A percentile compares a stretch with the other conserved stretches of the same genome.
phyloP scores from a whole-genome alignment of 495 filamentous ascomycete species.

The Xylaria intraflava region DNA sequence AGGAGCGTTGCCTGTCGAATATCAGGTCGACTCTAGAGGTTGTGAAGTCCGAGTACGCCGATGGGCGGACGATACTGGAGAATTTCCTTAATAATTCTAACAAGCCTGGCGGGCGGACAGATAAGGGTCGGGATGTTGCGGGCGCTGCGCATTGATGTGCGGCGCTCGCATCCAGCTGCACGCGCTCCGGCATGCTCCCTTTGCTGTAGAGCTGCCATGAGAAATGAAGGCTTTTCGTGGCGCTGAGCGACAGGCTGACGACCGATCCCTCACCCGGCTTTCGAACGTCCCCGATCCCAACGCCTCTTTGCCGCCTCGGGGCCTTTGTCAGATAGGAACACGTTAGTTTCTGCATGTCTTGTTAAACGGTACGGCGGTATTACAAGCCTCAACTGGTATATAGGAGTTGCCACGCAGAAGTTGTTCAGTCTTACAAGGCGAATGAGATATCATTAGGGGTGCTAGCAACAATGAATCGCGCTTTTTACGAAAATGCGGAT shows the following conservation, averaged over 20 bases:
- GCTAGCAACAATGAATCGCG: slow-evolving; percentile 3
- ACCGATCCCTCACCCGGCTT: slow-evolving; percentile 14
- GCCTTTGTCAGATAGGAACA: slow-evolving; percentile 18
- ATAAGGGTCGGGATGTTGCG: slow-evolving; percentile 10
- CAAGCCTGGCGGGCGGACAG: slow-evolving; percentile 12
- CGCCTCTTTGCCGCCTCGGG: slow-evolving; percentile 10
- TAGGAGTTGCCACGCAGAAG: background rate
- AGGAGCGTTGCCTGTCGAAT: slow-evolving; percentile 55
- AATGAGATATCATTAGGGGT: background rate
- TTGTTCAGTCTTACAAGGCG: slow-evolving; percentile 1
- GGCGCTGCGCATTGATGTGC: slow-evolving; percentile 7
- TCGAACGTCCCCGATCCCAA: slow-evolving; percentile 20
- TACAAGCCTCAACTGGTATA: background rate
- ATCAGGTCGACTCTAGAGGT: slow-evolving; percentile 62
- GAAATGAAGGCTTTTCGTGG: slow-evolving; percentile 28
- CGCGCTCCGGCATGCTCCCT: background rate
- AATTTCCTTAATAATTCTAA: slow-evolving; percentile 58
- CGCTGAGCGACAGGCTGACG: slow-evolving; percentile 17
- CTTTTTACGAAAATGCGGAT: slow-evolving; percentile 9
- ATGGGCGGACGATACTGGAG: slow-evolving; percentile 63
- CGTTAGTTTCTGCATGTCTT: slow-evolving; percentile 20
- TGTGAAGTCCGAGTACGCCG: slow-evolving; percentile 70
- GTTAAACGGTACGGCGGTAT: slow-evolving; percentile 8
- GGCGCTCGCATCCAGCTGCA: background rate
- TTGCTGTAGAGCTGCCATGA: slow-evolving; percentile 10